Evolutionary conservation across 1,284 basidiomycete genomes (phyloP).

Genomic region (Chiua sp.): DNA sequence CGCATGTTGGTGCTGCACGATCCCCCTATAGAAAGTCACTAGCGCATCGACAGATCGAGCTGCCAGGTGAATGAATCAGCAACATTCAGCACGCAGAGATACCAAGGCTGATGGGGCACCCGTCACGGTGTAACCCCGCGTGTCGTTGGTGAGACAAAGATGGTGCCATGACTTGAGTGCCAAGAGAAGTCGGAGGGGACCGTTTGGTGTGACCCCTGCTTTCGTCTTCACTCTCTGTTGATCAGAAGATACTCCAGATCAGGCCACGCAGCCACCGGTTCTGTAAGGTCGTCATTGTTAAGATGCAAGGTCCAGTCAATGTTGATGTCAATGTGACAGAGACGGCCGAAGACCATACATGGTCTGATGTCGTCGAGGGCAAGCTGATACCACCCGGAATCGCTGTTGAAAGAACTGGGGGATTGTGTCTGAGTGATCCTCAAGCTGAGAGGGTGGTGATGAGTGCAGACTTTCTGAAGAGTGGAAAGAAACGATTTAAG

Average conservation of each 20-base stretch:
- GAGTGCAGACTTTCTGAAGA: constrained; percentile 15
- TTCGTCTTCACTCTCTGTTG: constrained; percentile 21
- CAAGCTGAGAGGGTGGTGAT: constrained; percentile 8
- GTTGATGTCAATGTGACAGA: constrained; percentile 18
- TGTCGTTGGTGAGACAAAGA: constrained; percentile 29
- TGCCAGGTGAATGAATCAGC: constrained; percentile 23
- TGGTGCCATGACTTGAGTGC: constrained; percentile 12
- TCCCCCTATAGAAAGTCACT: constrained; percentile 19
- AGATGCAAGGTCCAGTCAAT: constrained; percentile 15
- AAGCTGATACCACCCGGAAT: constrained; percentile 11
- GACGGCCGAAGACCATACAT: constrained; percentile 16
- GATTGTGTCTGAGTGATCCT: constrained; percentile 19
- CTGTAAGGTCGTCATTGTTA: constrained; percentile 16
- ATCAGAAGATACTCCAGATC: constrained; percentile 20
- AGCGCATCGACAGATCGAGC: constrained; percentile 20
- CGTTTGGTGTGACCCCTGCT: constrained; percentile 21
- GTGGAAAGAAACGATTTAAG: constrained; percentile 12
- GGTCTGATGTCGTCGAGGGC: constrained; percentile 21
- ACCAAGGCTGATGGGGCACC: neutral
- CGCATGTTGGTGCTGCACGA: constrained; percentile 13
- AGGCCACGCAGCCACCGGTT: constrained; percentile 21
- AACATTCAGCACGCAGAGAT: constrained; percentile 13
- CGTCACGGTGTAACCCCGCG: constrained; percentile 17
- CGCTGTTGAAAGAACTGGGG: neutral
- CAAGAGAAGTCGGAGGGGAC: constrained; percentile 18